A percentile compares a stretch with the other conserved stretches of the same genome.
These are phyloP conservation scores for Cytospora schulzeri DNA, from an alignment of 2,329 filamentous ascomycete species.

Conservation along the genomic window DNA sequence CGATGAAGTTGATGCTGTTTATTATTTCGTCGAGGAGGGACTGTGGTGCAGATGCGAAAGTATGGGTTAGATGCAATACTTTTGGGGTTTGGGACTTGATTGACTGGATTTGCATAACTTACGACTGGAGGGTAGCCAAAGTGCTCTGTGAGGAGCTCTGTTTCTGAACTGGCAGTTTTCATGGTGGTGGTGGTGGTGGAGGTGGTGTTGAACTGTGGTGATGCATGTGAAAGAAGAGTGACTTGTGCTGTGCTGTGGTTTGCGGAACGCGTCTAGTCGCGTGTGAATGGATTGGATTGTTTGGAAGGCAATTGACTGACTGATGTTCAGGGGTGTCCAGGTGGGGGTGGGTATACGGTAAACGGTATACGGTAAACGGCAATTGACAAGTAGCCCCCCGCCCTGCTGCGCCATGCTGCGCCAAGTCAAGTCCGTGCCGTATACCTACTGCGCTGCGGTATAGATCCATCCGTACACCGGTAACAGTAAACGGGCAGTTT, in stretches of 20 bases:
- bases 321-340: neutral
- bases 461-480: too few relatives aligned
- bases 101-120: slow-evolving; percentile 45
- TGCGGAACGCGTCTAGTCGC: slow-evolving; percentile 24
- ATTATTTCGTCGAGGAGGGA: slow-evolving; percentile 97
- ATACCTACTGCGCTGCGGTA: too few relatives aligned
- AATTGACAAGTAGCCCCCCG: neutral
- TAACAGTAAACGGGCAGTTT: neutral
- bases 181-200: too few relatives aligned
- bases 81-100: neutral
- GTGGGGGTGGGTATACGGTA: too few relatives aligned
- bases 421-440: too few relatives aligned
- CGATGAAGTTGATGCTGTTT: slow-evolving; percentile 91
- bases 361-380: too few relatives aligned
- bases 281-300: slow-evolving; percentile 11
- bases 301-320: neutral
- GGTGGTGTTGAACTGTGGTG: slow-evolving; percentile 19
- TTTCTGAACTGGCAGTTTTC: slow-evolving; percentile 47
- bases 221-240: slow-evolving; percentile 3
- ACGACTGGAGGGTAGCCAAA: slow-evolving; percentile 93
- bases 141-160: slow-evolving; percentile 86
- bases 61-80: slow-evolving; percentile 23
- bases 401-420: too few relatives aligned
- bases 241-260: too few relatives aligned
- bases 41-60: slow-evolving; percentile 47